phyloP scores from a whole-genome alignment of 2,329 filamentous ascomycete genomes.

The Trichoderma aggressivum region DNA sequence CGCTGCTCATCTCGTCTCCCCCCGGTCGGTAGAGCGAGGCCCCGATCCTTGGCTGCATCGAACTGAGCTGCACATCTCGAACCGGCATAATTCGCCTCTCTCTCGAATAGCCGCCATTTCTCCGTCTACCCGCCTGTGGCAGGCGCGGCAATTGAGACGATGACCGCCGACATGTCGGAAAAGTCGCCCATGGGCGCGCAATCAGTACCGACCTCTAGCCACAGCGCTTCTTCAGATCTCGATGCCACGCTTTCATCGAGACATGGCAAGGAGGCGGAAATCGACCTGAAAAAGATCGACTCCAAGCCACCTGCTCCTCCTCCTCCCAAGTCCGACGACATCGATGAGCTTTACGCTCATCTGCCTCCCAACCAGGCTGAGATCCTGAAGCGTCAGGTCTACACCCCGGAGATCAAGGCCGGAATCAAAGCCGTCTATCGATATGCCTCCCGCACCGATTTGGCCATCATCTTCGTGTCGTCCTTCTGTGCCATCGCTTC shows the following conservation, averaged over 20 bases:
- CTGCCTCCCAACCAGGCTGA: slow-evolving; percentile 63
- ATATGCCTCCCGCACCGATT: slow-evolving; percentile 64
- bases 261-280: not conserved
- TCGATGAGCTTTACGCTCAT: slow-evolving; percentile 56
- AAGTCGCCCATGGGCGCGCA: not conserved
- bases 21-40: not conserved
- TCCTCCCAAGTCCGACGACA: slow-evolving; percentile 32
- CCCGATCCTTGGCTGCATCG: not conserved
- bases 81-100: not conserved
- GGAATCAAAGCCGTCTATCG: slow-evolving; percentile 64
- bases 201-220: slow-evolving; percentile 9
- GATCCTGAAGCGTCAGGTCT: slow-evolving; percentile 66
- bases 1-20: slow-evolving; percentile 1
- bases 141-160: slow-evolving; percentile 14
- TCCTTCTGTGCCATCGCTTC: slow-evolving; percentile 64
- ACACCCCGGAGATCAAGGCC: slow-evolving; percentile 60
- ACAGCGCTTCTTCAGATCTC: slow-evolving; percentile 13
- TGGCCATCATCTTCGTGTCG: slow-evolving; percentile 60
- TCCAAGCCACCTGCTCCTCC: slow-evolving; percentile 7
- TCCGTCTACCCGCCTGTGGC: not conserved
- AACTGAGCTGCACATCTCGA: not conserved
- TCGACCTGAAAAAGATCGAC: slow-evolving; percentile 15
- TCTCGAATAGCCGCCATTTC: not conserved
- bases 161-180: slow-evolving; percentile 12
- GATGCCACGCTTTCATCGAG: slow-evolving; percentile 6